Percentiles rank a stretch among this genome's conserved stretches.
Evolutionary conservation across 768 basidiomycete species (phyloP).

Genomic region (Imleria badia): DNA sequence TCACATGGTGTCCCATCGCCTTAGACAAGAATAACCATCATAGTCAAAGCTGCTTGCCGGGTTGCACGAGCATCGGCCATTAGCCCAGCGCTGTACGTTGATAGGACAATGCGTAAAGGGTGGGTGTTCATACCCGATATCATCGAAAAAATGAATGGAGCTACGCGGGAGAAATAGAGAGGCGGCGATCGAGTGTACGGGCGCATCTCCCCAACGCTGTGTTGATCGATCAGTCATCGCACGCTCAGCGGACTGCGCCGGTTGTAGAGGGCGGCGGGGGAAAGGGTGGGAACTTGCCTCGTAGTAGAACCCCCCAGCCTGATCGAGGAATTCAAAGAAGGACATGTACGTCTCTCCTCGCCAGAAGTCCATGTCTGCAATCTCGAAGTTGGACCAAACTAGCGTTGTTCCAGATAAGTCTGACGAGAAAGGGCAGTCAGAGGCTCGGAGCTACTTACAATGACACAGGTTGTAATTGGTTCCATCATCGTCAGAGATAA

Average conservation of each 20-base stretch:
- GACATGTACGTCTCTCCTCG: slow-evolving; percentile 76
- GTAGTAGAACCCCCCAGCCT: slow-evolving; percentile 84
- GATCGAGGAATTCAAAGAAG: slow-evolving; percentile 83
- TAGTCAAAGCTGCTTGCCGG: slow-evolving; percentile 26
- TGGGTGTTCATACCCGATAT: slow-evolving; percentile 58
- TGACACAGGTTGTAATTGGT: slow-evolving; percentile 64
- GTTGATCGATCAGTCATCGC: neutral
- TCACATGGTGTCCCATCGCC: slow-evolving; percentile 16
- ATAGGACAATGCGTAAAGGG: slow-evolving; percentile 29
- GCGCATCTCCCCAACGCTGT: slow-evolving; percentile 93
- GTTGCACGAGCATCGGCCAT: slow-evolving; percentile 27
- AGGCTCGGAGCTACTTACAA: slow-evolving; percentile 47
- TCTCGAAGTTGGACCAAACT: slow-evolving; percentile 97
- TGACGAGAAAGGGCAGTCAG: neutral
- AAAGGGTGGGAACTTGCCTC: slow-evolving; percentile 49
- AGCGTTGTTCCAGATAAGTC: neutral
- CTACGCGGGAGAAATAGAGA: slow-evolving; percentile 85
- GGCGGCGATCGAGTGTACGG: slow-evolving; percentile 88
- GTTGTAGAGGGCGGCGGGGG: neutral
- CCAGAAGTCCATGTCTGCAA: slow-evolving; percentile 84
- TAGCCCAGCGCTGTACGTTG: slow-evolving; percentile 18
- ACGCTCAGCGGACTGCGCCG: neutral
- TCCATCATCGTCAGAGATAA: slow-evolving; percentile 66
- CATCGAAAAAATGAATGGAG: slow-evolving; percentile 92
- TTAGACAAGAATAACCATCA: slow-evolving; percentile 28